Evolutionary conservation across 768 basidiomycete genomes (phyloP).

Genomic region (Leccinum boreale): DNA sequence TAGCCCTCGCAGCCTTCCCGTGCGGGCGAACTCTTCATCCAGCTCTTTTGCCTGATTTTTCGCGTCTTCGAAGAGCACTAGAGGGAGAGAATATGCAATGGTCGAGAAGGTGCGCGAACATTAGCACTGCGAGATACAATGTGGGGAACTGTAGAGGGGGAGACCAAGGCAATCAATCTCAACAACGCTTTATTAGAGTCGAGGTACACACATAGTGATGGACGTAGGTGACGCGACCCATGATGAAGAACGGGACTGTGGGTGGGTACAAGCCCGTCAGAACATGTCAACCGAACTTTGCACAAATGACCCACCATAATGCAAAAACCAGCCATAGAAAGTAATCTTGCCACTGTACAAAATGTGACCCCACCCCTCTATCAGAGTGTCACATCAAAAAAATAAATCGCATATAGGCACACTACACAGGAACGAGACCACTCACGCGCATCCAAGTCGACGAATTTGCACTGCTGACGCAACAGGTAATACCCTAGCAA

Average conservation of each 20-base stretch:
- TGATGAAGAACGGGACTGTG: conserved; percentile 92
- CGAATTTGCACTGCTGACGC: conserved; percentile 83
- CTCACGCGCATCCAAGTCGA: conserved; percentile 86
- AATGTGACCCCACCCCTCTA: conserved; percentile 94
- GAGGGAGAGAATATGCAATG: conserved; percentile 48
- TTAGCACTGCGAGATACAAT: conserved; percentile 93
- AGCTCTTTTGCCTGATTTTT: conserved; percentile 56
- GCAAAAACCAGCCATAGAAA: conserved; percentile 87
- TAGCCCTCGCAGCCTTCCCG: conserved; percentile 56
- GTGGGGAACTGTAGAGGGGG: conserved; percentile 70
- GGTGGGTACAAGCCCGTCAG: not conserved
- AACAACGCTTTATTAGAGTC: not conserved
- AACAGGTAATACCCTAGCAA: conserved; percentile 69
- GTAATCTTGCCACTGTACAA: conserved; percentile 90
- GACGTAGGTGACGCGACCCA: conserved; percentile 95
- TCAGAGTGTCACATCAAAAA: conserved; percentile 1
- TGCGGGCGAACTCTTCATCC: conserved; percentile 60
- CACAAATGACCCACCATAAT: conserved; percentile 62
- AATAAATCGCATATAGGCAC: not conserved
- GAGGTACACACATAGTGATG: conserved; percentile 82
- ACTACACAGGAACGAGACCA: conserved; percentile 13
- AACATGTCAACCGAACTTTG: not conserved
- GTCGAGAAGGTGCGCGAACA: conserved; percentile 87
- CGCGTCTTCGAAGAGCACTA: conserved; percentile 74
- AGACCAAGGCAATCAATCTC: not conserved